Conservation (phyloP, 768 basidiomycete genomes). For the Boletus bicolor region DNA sequence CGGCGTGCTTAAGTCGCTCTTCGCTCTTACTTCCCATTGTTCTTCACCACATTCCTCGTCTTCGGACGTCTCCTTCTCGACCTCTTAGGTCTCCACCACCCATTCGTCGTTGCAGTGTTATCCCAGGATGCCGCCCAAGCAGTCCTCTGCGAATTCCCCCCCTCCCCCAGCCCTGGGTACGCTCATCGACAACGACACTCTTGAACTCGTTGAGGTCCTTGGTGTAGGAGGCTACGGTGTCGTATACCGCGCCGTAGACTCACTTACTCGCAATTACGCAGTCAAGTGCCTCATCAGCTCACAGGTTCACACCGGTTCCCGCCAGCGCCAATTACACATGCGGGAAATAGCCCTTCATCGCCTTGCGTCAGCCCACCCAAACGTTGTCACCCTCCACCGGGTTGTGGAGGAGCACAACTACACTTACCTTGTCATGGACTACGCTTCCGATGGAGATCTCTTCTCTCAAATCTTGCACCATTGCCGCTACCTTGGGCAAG, state of each 20-base stretch:
- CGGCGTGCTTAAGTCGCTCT: slow-evolving; percentile 19
- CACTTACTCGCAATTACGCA: slow-evolving; percentile 61
- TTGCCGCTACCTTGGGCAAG: slow-evolving; percentile 79
- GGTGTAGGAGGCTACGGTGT: slow-evolving; percentile 95
- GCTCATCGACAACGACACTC: slow-evolving; percentile 75
- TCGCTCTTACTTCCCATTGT: slow-evolving; percentile 27
- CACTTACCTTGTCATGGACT: slow-evolving; percentile 93
- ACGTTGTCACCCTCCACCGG: slow-evolving; percentile 86
- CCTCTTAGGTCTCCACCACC: slow-evolving; percentile 22
- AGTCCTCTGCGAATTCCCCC: slow-evolving; percentile 39
- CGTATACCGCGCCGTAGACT: slow-evolving; percentile 83
- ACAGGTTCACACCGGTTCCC: slow-evolving; percentile 39
- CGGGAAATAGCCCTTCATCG: slow-evolving; percentile 85
- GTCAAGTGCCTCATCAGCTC: slow-evolving; percentile 85
- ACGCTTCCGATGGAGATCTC: slow-evolving; percentile 85
- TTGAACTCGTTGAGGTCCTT: slow-evolving; percentile 83
- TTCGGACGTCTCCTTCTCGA: slow-evolving; percentile 21
- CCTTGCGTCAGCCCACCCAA: slow-evolving; percentile 68
- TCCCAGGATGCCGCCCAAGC: slow-evolving; percentile 32
- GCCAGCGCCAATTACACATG: slow-evolving; percentile 74
- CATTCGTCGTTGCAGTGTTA: slow-evolving; percentile 15
- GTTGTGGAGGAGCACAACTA: slow-evolving; percentile 78
- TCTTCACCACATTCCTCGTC: slow-evolving; percentile 21
- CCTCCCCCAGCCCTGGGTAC: slow-evolving; percentile 61
- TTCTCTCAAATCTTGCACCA: slow-evolving; percentile 83